phyloP scores from a whole-genome alignment of 2,329 filamentous ascomycete species.

The Talaromyces sp. region DNA sequence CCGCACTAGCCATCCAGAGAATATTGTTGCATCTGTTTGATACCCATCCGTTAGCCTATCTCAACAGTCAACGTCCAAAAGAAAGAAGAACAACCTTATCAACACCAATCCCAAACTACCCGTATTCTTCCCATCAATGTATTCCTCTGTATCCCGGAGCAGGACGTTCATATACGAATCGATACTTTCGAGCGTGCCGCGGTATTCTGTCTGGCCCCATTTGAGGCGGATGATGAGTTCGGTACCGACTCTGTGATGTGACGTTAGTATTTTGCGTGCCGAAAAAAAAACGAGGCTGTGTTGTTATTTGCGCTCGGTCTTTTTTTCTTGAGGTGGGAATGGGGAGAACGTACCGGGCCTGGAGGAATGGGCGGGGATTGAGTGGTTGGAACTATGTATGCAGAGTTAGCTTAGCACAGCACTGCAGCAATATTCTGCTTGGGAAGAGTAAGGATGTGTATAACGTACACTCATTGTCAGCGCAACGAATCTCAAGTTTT shows the following conservation, averaged over 20 bases:
- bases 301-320: too few relatives aligned
- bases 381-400: slow-evolving; percentile 70
- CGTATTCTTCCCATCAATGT: slow-evolving; percentile 78
- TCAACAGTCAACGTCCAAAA: slow-evolving; percentile 46
- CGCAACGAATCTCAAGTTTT: background rate
- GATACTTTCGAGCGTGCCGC: slow-evolving; percentile 82
- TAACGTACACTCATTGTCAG: slow-evolving; percentile 31
- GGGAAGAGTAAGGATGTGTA: slow-evolving; percentile 6
- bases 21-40: slow-evolving; percentile 80
- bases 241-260: slow-evolving; percentile 66
- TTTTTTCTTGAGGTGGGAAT: background rate
- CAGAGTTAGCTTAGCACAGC: too few relatives aligned
- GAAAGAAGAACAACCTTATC: slow-evolving; percentile 73
- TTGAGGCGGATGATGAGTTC: slow-evolving; percentile 88
- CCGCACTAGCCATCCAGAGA: slow-evolving; percentile 71
- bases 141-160: slow-evolving; percentile 85
- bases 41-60: slow-evolving; percentile 50
- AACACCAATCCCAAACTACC: slow-evolving; percentile 84
- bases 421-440: too few relatives aligned
- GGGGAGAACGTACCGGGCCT: slow-evolving; percentile 63
- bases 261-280: background rate
- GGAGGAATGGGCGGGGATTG: slow-evolving; percentile 95
- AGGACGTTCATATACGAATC: slow-evolving; percentile 99
- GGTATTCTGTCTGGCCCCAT: slow-evolving; percentile 98
- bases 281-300: too few relatives aligned